Percentiles rank a stretch among this genome's conserved stretches.
These are phyloP conservation scores for Crucibulum laeve DNA, from an alignment of 768 basidiomycete species.

Conservation along the genomic window DNA sequence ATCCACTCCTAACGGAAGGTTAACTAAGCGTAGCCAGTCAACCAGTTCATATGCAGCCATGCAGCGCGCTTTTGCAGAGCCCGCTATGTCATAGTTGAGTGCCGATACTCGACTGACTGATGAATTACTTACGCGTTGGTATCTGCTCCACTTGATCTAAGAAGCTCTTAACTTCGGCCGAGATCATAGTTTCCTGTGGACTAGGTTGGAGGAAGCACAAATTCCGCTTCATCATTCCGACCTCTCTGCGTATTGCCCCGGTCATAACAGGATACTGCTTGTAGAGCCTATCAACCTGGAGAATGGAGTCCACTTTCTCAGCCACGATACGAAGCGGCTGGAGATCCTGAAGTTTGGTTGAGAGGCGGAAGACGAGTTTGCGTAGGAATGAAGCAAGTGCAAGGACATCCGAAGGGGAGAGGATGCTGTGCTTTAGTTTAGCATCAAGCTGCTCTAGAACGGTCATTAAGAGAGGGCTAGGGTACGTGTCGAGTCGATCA, in stretches of 20 bases:
- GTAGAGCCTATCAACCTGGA: constrained; percentile 24
- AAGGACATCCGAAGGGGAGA: constrained; percentile 57
- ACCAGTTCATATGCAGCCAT: constrained; percentile 50
- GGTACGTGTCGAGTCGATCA: constrained; percentile 27
- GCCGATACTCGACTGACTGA: background rate
- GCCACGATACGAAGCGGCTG: constrained; percentile 29
- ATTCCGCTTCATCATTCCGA: constrained; percentile 31
- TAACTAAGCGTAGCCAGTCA: constrained; percentile 57
- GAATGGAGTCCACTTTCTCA: constrained; percentile 29
- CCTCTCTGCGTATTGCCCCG: constrained; percentile 40
- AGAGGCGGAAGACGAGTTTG: constrained; percentile 55
- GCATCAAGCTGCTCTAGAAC: constrained; percentile 74
- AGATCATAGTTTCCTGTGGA: background rate
- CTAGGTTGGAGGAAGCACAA: constrained; percentile 14
- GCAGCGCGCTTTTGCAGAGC: constrained; percentile 25
- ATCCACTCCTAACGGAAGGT: constrained; percentile 21
- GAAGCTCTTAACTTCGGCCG: constrained; percentile 34
- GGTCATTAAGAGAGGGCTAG: constrained; percentile 78
- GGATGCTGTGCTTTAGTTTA: constrained; percentile 51
- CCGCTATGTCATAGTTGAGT: constrained; percentile 26
- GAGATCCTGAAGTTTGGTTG: constrained; percentile 47
- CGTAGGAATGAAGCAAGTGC: constrained; percentile 62
- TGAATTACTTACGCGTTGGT: constrained; percentile 39
- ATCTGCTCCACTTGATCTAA: constrained; percentile 36
- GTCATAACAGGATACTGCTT: constrained; percentile 26